Evolutionary conservation across 345 rosid species (phyloP).

Genomic region (Carallia pectinifolia): DNA sequence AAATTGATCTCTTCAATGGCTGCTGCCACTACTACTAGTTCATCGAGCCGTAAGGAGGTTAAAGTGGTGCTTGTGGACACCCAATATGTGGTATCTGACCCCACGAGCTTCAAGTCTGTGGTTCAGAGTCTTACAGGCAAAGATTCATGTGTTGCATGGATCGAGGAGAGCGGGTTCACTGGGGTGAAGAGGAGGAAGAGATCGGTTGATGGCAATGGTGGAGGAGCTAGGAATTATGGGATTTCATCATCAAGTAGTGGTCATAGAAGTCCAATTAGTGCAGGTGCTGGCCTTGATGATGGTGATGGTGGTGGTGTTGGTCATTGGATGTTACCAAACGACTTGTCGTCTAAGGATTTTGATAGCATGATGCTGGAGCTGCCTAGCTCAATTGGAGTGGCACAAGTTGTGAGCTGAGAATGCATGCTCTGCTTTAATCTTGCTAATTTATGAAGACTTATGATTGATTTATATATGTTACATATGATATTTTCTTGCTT

Average conservation of each 20-base stretch:
- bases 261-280: neutral
- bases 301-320: neutral
- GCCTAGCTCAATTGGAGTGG: slow-evolving; percentile 26
- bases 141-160: slow-evolving; percentile 44
- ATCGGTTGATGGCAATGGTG: neutral
- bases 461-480: no score
- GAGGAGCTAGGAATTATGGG: neutral
- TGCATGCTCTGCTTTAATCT: neutral
- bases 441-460: no score
- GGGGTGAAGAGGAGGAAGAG: slow-evolving; percentile 21
- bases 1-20: neutral
- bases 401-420: slow-evolving; percentile 17
- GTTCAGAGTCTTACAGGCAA: slow-evolving; percentile 72
- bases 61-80: slow-evolving; percentile 57
- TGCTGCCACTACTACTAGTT: neutral
- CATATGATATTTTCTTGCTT: no score
- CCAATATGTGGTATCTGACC: slow-evolving; percentile 49
- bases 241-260: no score
- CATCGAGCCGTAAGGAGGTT: slow-evolving; percentile 19
- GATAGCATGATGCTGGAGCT: slow-evolving; percentile 33
- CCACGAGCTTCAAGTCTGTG: slow-evolving; percentile 56
- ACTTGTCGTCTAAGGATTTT: slow-evolving; percentile 30
- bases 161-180: slow-evolving; percentile 19
- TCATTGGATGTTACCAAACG: slow-evolving; percentile 18
- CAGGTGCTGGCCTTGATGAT: neutral